Percentiles rank a stretch among this genome's conserved stretches.
Evolutionary conservation across 306 rosid species (phyloP).

Genomic region (Urtica urens): DNA sequence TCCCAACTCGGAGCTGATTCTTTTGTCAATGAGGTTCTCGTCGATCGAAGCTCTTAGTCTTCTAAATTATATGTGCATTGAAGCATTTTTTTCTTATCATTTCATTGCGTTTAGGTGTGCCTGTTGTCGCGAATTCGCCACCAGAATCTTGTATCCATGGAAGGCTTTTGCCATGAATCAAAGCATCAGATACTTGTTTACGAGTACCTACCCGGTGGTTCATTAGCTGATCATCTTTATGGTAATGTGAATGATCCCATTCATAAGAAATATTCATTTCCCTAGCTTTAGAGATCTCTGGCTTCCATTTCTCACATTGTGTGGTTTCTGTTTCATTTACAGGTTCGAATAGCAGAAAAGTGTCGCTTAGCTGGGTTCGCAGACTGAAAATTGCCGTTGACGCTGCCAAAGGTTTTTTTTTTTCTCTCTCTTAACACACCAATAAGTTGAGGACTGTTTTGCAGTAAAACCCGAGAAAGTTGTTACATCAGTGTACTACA

Average conservation of each 20-base stretch:
- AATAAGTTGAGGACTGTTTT: neutral
- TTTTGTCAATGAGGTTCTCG: conserved; percentile 76
- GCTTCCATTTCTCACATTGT: neutral
- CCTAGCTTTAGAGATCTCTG: neutral
- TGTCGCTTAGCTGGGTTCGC: conserved; percentile 76
- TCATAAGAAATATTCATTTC: neutral
- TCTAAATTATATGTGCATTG: neutral
- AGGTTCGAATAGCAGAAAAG: conserved; percentile 48
- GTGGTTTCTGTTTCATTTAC: conserved; percentile 1
- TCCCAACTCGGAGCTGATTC: conserved; percentile 81
- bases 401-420: conserved; percentile 74
- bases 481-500: too few relatives aligned
- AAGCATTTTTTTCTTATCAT: conserved; percentile 1
- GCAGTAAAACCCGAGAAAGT: neutral
- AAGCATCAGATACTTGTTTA: conserved; percentile 90
- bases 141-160: conserved; percentile 80
- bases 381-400: conserved; percentile 91
- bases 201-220: conserved; percentile 91
- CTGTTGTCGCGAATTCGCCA: conserved; percentile 69
- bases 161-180: conserved; percentile 83
- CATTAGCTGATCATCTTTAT: conserved; percentile 71
- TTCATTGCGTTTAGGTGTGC: conserved; percentile 42
- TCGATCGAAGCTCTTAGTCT: neutral
- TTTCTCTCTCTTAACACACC: neutral
- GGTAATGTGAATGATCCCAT: conserved; percentile 34